Base-by-base conservation (phyloP, 805 yeast genomes). In the Candida krabiensis region DNA sequence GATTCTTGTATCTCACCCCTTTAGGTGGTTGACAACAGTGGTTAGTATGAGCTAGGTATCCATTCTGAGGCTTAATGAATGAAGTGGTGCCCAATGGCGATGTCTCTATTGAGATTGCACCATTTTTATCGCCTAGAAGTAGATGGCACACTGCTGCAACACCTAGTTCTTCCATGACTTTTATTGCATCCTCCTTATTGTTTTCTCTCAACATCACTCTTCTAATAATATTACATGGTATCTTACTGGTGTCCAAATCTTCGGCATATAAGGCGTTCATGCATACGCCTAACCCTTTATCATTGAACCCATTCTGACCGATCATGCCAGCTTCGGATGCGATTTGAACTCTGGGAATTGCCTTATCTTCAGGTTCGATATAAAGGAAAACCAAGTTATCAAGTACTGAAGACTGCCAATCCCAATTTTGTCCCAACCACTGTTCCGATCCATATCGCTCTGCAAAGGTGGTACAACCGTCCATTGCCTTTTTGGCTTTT, bases 221-320 rank as follows among this genome's bases (percentile, higher is more conserved):
- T 30, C 45, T 28, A 11, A 41, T 38, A 5, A 38, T 11, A 9
- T 29, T 41, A 19, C 27, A n/a, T 5, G 45, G 45, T 14, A 41
- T 31, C 30, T 41, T 37, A 5, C 35, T 23, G 13, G 36, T 30
- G 27, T 38, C 45, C 24, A 41, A 14, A 24, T 41, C 36, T 14
- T 30, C 28, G 7, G 45, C 45, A 27, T 30, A 34, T 19, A 41
- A 28, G 5, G 45, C 45, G 28, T 41, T 41, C 16, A 41, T 41
- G 9, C 38, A 30, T 8, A 33, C 16, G 12, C 35, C 24, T 13
- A 41, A 41, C 15, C 45, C 45, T 7, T 19, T 12, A 7, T 41
- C 45, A 26, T 41, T 41, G 28, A 41, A 30, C 4, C 45, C 45
- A 11, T 33, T 34, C 28, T 41, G 45, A 3, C 45, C 42, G n/a